Evolutionary conservation across 306 rosid genomes (phyloP).

Genomic region (Quercus robur): DNA sequence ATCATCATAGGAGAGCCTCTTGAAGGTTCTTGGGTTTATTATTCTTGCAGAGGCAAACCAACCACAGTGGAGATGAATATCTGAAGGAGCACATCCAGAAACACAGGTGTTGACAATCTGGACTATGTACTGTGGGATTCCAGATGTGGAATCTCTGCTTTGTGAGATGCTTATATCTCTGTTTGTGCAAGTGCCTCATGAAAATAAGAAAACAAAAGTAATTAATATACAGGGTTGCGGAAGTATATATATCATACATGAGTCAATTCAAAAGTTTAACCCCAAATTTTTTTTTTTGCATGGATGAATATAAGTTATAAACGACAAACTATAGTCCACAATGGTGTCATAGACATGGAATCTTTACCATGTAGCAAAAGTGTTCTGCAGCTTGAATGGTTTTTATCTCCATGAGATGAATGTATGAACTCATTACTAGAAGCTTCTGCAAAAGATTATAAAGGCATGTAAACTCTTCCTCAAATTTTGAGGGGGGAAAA

Average conservation of each 20-base stretch:
- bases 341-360: too few species aligned
- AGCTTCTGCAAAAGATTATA: constrained; percentile 24
- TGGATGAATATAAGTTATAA: background rate
- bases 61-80: constrained; percentile 66
- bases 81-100: constrained; percentile 51
- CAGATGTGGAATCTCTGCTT: constrained; percentile 40
- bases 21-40: constrained; percentile 52
- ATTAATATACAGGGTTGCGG: background rate
- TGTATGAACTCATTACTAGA: background rate
- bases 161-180: constrained; percentile 69
- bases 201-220: background rate
- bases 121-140: constrained; percentile 63
- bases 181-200: constrained; percentile 43
- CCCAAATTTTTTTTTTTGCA: too few species aligned
- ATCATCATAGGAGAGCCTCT: constrained; percentile 57
- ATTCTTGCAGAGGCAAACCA: constrained; percentile 73
- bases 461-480: background rate
- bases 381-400: constrained; percentile 32
- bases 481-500: background rate
- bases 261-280: background rate
- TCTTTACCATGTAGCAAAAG: constrained; percentile 37
- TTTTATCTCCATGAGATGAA: constrained; percentile 27
- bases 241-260: too few species aligned
- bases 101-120: constrained; percentile 63
- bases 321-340: too few species aligned